Base-by-base conservation (phyloP, 2,329 filamentous ascomycete species). In the Venturia carpophila region DNA sequence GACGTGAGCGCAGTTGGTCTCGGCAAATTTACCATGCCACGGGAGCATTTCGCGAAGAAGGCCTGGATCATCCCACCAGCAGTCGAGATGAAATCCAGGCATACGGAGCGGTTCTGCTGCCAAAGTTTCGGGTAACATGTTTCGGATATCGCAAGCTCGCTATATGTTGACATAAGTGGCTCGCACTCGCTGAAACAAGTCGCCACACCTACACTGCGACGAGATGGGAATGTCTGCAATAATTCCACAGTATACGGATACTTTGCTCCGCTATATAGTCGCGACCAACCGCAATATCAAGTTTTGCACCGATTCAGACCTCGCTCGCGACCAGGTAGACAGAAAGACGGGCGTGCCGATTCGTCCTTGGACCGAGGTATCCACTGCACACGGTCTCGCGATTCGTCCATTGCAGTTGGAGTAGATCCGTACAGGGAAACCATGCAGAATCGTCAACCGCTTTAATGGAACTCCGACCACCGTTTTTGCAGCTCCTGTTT, bases 61-160 rank as follows among this genome's bases (percentile, higher is more conserved):
- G 30, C 17, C 3, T 45, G 42, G 42, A 45, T 45, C 21, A 27
- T 52, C 47, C 21, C 17, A 7, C 27, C 47, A 30, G 21, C 10
- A 52, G 30, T 34, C 30, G 30, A 6, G 30, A 34, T 34, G 30
- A 3, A 34, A 34, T 34, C 30, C 30, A 6, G 30, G 6, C 3
- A 6, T 7, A 24, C 24, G 24, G 49, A 15, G 24, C 27, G 17
- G 15, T 55, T 17, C 11, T 30, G 49, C 49, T 30, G 49, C 24
- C 11, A 55, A 34, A 30, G 49, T 55, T 55, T 34, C 49, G 49
- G 15, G 24, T 24, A 55, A 27, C 17, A 34, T 1, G 49, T 55
- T 55, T 55, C 49, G 49, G 15, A 55, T 55, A 55, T 55, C 49
- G 49, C 24, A 55, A 55, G 27, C 49, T 55, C 49, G 49, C 49